These are phyloP conservation scores for Fusarium albosuccineum DNA, from an alignment of 2,329 filamentous ascomycete species.

Conservation along the genomic window DNA sequence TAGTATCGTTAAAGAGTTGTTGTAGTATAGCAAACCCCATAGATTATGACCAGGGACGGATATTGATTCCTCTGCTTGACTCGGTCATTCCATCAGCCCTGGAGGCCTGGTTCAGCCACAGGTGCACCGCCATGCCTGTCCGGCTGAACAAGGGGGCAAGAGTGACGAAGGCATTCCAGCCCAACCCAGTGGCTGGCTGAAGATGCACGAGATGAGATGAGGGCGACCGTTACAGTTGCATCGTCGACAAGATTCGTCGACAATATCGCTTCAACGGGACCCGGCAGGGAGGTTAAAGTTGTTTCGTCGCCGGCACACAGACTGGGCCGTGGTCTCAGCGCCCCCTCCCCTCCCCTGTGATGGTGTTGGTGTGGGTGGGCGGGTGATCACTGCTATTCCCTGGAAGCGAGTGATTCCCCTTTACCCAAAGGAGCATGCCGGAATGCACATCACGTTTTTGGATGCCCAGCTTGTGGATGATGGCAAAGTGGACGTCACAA, in stretches of 20 bases:
- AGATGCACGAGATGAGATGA: not conserved
- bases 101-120: no score
- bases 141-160: not conserved
- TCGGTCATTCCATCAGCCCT: no score
- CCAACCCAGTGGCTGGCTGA: not conserved
- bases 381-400: conserved; percentile 2
- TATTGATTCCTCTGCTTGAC: no score
- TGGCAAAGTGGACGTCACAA: not conserved
- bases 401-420: not conserved
- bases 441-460: conserved; percentile 7
- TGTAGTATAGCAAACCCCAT: no score
- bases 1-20: no score
- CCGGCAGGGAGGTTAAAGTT: conserved; percentile 26
- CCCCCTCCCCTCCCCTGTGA: not conserved
- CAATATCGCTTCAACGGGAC: not conserved
- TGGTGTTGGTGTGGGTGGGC: not conserved
- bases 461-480: no score
- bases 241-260: not conserved
- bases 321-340: not conserved
- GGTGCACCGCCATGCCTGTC: no score
- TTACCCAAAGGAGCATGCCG: conserved; percentile 19
- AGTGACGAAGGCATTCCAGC: not conserved
- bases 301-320: conserved; percentile 10
- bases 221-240: no score
- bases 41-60: no score